Evolutionary conservation across 208 protist species (phyloP), one percentile per base, ranked within the genome.

Genomic region (Paratrypanosoma confusum): DNA sequence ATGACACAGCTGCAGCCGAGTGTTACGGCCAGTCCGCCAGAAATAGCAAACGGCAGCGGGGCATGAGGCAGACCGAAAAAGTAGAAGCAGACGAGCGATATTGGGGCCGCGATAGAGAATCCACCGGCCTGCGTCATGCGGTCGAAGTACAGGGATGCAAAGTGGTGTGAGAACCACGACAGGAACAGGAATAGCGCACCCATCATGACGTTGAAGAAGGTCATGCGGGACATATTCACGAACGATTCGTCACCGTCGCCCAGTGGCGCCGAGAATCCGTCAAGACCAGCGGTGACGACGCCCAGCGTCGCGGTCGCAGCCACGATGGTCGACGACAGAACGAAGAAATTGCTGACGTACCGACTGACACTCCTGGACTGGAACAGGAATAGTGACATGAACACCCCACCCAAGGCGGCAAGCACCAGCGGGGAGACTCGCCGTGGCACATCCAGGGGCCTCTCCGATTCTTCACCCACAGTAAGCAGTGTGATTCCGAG

Each of bases 61-160:
- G 21, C 39, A 21, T 34, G 27, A 22, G 39, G 50, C 2, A 53
- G 14, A n/a, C 33, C 32, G 1, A 58, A n/a, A 0, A 65, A 14
- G 35, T 47, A 14, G 35, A 46, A 65, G 18, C 37, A 18, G 8
- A 58, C n/a, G n/a, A 65, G 24, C 5, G 50, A 26, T 25, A 58
- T 47, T 3, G 57, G 50, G n/a, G 33, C 37, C 7, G 48, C 47
- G 4, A 58, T 28, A n/a, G 42, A 56, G 31, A 58, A 65, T 18
- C 49, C 52, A 13, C 49, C 57, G 7, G 50, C 50, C 14, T 57
- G 41, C 5, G 42, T 57, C 41, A 65, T 47, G n/a, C 50, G 47
- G 38, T 58, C 49, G 47, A 65, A 58, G 14, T 53, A 65, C 10
- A 57, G 50, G 8, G 50, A 65, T 16, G 45, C 51, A 38, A 46